Conservation (phyloP, 257 asterid genomes). For the Plantago major region DNA sequence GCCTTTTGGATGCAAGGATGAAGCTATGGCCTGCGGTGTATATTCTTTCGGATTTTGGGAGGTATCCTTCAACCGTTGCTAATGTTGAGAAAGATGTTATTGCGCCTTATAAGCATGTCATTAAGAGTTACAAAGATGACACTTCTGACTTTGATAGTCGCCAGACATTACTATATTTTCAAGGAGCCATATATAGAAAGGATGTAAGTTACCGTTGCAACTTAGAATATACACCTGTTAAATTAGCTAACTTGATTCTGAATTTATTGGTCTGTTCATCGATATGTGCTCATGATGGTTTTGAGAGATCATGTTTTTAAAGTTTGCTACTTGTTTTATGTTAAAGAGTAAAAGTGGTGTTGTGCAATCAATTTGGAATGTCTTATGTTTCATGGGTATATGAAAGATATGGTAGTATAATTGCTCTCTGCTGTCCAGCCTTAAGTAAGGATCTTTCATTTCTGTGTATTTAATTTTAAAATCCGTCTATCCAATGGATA, state of each 20-base stretch:
- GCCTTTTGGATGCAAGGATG: slow-evolving; percentile 70
- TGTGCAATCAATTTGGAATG: background rate
- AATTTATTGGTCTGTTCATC: background rate
- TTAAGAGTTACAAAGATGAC: slow-evolving; percentile 51
- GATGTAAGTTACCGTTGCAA: slow-evolving; percentile 50
- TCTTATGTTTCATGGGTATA: background rate
- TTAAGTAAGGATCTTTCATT: no score
- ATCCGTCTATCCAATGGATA: background rate
- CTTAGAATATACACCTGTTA: background rate
- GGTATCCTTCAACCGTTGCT: slow-evolving; percentile 86
- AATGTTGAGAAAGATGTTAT: slow-evolving; percentile 82
- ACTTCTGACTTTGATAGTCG: slow-evolving; percentile 64
- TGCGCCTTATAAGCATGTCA: slow-evolving; percentile 86
- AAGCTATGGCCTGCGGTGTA: slow-evolving; percentile 88
- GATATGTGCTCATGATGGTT: background rate
- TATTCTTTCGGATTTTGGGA: slow-evolving; percentile 82
- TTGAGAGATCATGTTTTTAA: background rate
- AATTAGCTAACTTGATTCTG: no score
- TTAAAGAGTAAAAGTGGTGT: background rate
- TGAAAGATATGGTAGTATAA: background rate
- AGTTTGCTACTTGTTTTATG: slow-evolving; percentile 9
- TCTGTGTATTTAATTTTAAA: background rate
- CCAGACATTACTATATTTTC: slow-evolving; percentile 75
- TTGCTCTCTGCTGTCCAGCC: background rate
- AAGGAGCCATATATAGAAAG: slow-evolving; percentile 91